A percentile compares a stretch with the other conserved stretches of the same genome.
These are phyloP conservation scores for Conringia planisiliqua DNA, from an alignment of 345 rosid species.

Conservation along the genomic window DNA sequence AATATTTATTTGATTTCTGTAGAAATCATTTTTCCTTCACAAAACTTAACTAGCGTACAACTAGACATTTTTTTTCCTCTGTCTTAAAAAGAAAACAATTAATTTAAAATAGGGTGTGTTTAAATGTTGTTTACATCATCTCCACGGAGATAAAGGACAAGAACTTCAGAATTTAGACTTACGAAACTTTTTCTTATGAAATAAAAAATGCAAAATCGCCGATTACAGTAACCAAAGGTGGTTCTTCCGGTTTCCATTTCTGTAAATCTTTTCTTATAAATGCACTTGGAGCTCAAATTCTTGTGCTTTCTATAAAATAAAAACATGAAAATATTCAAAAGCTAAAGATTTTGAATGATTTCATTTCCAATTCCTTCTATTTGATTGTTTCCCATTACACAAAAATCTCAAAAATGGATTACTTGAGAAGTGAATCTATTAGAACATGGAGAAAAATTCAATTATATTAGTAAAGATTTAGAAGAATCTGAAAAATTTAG, in stretches of 20 bases:
- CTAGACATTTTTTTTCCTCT: not conserved
- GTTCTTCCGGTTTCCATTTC: constrained; percentile 9
- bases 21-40: too few relatives aligned
- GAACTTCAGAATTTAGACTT: not conserved
- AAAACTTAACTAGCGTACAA: not conserved
- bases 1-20: too few relatives aligned
- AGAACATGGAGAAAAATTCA: too few relatives aligned
- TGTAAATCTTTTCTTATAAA: not conserved
- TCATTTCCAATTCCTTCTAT: not conserved
- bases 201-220: constrained; percentile 19
- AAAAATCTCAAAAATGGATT: constrained; percentile 17
- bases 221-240: constrained; percentile 24
- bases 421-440: not conserved
- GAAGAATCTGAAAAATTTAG: too few relatives aligned
- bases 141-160: constrained; percentile 19
- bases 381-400: not conserved
- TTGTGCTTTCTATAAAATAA: not conserved
- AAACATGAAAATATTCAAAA: not conserved
- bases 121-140: constrained; percentile 24
- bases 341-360: not conserved
- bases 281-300: constrained; percentile 29
- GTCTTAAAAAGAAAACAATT: not conserved
- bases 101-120: not conserved
- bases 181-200: not conserved
- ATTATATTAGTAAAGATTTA: too few relatives aligned